phyloP scores from a whole-genome alignment of 768 basidiomycete species.

The Podaxis sp. region DNA sequence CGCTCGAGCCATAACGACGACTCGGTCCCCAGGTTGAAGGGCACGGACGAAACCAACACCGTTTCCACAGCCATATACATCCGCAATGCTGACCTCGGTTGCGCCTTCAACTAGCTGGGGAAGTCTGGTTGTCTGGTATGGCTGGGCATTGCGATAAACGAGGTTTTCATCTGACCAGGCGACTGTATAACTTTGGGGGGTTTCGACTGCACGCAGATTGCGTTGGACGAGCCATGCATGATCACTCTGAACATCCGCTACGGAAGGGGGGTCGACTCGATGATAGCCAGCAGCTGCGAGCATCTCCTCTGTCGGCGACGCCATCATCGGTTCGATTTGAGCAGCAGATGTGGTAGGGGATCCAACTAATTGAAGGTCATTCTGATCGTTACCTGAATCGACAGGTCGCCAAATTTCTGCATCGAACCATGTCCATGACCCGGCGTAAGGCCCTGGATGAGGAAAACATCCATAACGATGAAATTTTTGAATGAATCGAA shows the following conservation, averaged over 20 bases:
- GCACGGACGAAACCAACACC: not conserved
- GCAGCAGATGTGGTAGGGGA: not conserved
- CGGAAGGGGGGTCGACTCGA: not conserved
- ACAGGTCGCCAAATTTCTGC: not conserved
- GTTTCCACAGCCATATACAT: not conserved
- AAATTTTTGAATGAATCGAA: not conserved
- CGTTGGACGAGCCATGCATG: not conserved
- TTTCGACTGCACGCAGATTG: not conserved
- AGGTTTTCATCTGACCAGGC: not conserved
- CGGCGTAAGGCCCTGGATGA: not conserved
- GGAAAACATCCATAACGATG: not conserved
- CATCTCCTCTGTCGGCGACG: not conserved
- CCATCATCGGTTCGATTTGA: not conserved
- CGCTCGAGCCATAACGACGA: not conserved
- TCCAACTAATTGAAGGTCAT: not conserved
- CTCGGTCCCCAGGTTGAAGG: not conserved
- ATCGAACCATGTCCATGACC: not conserved
- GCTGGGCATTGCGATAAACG: not conserved
- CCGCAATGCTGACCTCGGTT: not conserved
- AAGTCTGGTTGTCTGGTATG: not conserved
- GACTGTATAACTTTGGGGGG: not conserved
- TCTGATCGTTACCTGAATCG: not conserved
- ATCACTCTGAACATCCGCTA: not conserved
- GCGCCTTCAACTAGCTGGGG: too few species aligned
- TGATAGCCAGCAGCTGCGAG: not conserved